Conservation (phyloP, 306 rosid species). For the Cucumis hystrix region DNA sequence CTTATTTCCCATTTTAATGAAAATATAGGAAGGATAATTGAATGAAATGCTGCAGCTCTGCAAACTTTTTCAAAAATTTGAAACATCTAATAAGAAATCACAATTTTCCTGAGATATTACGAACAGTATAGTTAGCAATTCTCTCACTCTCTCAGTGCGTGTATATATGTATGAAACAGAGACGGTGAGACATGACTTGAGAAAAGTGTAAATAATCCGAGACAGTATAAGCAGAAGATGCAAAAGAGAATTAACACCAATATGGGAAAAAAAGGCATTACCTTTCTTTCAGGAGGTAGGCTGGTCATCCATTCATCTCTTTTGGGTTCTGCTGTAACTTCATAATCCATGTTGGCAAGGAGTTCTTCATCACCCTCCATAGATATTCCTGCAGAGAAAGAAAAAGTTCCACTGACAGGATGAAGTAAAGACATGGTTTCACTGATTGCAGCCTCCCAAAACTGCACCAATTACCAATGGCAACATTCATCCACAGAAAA, state of each 20-base stretch:
- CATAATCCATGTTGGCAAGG: conserved; percentile 49
- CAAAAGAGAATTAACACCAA: not conserved
- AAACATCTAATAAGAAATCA: not conserved
- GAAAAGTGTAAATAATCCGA: not conserved
- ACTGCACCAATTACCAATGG: not conserved
- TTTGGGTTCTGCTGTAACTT: conserved; percentile 44
- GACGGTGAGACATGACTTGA: not conserved
- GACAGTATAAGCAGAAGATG: not conserved
- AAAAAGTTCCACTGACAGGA: not conserved
- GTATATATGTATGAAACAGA: no score
- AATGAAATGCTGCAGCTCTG: not conserved
- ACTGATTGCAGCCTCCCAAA: not conserved
- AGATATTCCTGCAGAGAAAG: conserved; percentile 54
- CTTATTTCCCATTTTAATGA: not conserved
- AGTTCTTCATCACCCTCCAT: conserved; percentile 98
- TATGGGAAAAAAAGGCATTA: conserved; percentile 8
- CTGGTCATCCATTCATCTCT: conserved; percentile 98
- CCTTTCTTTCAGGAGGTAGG: conserved; percentile 79
- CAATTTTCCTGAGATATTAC: not conserved
- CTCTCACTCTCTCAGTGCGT: no score
- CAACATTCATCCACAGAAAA: not conserved
- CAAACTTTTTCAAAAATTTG: not conserved
- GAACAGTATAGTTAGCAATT: not conserved
- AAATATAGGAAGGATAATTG: not conserved
- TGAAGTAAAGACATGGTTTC: not conserved